Evolutionary conservation across 345 rosid genomes (phyloP).

Genomic region (Acer saccharum): DNA sequence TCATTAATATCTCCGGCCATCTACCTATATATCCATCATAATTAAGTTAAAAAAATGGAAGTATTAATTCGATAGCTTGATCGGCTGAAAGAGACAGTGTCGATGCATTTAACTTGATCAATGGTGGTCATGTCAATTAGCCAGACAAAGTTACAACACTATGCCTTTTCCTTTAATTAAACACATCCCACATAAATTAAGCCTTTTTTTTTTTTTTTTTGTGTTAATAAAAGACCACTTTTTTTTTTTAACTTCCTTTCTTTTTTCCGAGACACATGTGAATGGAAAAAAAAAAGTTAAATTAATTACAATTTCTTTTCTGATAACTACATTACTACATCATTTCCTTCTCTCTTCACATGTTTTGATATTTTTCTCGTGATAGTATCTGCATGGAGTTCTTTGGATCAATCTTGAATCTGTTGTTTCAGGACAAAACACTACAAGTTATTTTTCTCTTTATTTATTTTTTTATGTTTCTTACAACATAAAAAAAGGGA

Average conservation of each 20-base stretch:
- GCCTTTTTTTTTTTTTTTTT: no score
- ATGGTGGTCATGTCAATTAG: neutral
- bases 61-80: neutral
- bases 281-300: neutral
- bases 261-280: conserved; percentile 28
- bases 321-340: neutral
- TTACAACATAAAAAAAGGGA: neutral
- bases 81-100: neutral
- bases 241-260: neutral
- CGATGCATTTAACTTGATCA: neutral
- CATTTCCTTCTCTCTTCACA: conserved; percentile 11
- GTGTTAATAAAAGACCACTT: neutral
- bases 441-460: neutral
- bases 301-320: neutral
- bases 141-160: neutral
- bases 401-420: neutral
- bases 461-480: neutral
- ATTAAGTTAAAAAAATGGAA: neutral
- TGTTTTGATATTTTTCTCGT: conserved; percentile 25
- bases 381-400: conserved; percentile 6
- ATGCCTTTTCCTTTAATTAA: neutral
- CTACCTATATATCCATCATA: neutral
- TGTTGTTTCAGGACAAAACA: conserved; percentile 5
- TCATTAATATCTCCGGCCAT: no score
- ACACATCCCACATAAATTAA: neutral